Percentiles rank a stretch among this genome's conserved stretches.
Conservation (phyloP, 2,329 filamentous ascomycete species). For the Aureobasidium lini region DNA sequence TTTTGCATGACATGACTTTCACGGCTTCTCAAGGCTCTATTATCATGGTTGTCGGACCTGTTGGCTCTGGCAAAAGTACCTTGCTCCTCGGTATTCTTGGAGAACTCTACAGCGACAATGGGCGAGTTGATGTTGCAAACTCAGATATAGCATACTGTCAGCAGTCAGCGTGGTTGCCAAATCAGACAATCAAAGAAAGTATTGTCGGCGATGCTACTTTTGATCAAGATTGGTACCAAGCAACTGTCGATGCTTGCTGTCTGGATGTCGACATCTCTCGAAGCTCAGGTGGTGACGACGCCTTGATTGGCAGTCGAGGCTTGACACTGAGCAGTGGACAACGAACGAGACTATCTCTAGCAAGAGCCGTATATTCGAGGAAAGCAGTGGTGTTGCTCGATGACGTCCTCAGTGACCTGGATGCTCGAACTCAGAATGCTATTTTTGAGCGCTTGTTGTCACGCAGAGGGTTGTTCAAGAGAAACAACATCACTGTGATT, state of each 20-base stretch:
- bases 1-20: background rate
- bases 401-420: constrained; percentile 71
- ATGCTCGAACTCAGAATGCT: constrained; percentile 44
- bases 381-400: constrained; percentile 70
- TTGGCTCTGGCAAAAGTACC: background rate
- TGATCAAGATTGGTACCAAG: constrained; percentile 57
- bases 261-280: constrained; percentile 71
- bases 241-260: constrained; percentile 65
- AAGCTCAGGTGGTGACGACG: constrained; percentile 65
- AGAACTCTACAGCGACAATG: background rate
- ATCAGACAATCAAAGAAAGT: constrained; percentile 69
- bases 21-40: background rate
- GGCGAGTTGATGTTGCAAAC: background rate
- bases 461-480: constrained; percentile 34
- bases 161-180: constrained; percentile 61
- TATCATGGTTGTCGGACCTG: background rate
- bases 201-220: constrained; percentile 66
- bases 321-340: constrained; percentile 80
- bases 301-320: constrained; percentile 69
- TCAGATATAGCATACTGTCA: constrained; percentile 13
- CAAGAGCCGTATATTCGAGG: constrained; percentile 70
- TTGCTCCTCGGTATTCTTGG: background rate
- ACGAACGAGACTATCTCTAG: constrained; percentile 65
- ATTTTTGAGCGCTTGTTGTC: constrained; percentile 39
- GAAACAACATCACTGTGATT: constrained; percentile 34